Base-by-base conservation (phyloP, 2,329 filamentous ascomycete species). In the Xylaria sp. region DNA sequence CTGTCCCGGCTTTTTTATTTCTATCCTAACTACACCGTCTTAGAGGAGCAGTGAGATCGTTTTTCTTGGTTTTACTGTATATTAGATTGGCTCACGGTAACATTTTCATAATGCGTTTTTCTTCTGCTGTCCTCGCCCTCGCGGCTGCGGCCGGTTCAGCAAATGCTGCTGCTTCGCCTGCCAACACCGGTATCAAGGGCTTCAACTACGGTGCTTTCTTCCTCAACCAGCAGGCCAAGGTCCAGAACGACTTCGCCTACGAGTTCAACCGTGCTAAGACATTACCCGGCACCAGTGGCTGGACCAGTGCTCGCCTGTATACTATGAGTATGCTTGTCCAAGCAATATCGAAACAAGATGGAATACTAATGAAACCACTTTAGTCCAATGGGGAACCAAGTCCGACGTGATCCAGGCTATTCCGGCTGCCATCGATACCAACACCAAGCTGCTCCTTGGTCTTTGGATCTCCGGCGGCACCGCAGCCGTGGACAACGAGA, bases 341-440 rank as follows among this genome's bases (percentile, higher is more conserved):
- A 20, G 1, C 34, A 5, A 8, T 23, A 9, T 23, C 34, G 2
- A 3, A 54, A n/a, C 20, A 48, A n/a, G 23, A 48, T 55, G 32
- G 52, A 48, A 2, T 46, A 50, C 72, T 74, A 68, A 75, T 54
- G 10, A 28, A 6, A n/a, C 50, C 8, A 55, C 3, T 44, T 32
- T 60, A 79, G 78, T 80, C 65, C 76, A 79, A 74, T 78, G 75
- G 75, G 74, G 75, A 69, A 79, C 76, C 2, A 59, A 75, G 51
- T 76, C 66, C 63, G 68, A 93, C 78, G 91, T 92, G 25, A 79
- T 94, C 76, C 84, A 90, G 79, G 92, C 92, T 41, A 85, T 92
- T 80, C 91, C 91, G 79, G 87, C 87, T 8, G 86, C 87, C 32
- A 79, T 86, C 54, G 78, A 79, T 44, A 84, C 84, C 12, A 82